Evolutionary conservation across 345 rosid species (phyloP).

Genomic region (Hibiscus mutabilis): DNA sequence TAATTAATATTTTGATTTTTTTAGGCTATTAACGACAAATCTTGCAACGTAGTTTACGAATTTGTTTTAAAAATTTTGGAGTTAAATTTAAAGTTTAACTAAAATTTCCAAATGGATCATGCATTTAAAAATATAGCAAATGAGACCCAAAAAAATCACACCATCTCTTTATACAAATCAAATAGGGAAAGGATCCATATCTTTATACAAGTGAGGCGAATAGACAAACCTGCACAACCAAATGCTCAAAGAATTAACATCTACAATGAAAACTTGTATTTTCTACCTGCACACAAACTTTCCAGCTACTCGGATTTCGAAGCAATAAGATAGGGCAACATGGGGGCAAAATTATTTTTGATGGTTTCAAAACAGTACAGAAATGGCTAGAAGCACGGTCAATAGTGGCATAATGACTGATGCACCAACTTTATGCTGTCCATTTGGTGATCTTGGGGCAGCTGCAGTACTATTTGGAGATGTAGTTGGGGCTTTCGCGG

Average conservation of each 20-base stretch:
- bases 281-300: not conserved
- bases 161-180: not conserved
- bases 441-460: slow-evolving; percentile 24
- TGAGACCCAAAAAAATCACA: not conserved
- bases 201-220: slow-evolving; percentile 17
- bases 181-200: not conserved
- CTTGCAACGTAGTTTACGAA: no score
- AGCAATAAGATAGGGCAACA: not conserved
- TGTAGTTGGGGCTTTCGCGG: slow-evolving; percentile 17
- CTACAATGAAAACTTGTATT: not conserved
- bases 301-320: slow-evolving; percentile 1
- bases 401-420: slow-evolving; percentile 28
- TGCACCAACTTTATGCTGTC: slow-evolving; percentile 36
- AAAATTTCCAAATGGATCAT: no score
- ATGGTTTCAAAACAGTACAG: slow-evolving; percentile 33
- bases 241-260: slow-evolving; percentile 3
- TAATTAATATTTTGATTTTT: no score
- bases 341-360: not conserved
- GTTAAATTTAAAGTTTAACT: no score
- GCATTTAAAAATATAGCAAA: no score
- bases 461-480: not conserved
- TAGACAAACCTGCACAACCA: slow-evolving; percentile 20
- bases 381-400: slow-evolving; percentile 29
- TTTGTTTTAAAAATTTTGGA: no score
- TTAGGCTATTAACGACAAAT: no score